These are phyloP conservation scores for Litsea cubeba DNA, from an alignment of 164 flowering plant species.

Conservation along the genomic window DNA sequence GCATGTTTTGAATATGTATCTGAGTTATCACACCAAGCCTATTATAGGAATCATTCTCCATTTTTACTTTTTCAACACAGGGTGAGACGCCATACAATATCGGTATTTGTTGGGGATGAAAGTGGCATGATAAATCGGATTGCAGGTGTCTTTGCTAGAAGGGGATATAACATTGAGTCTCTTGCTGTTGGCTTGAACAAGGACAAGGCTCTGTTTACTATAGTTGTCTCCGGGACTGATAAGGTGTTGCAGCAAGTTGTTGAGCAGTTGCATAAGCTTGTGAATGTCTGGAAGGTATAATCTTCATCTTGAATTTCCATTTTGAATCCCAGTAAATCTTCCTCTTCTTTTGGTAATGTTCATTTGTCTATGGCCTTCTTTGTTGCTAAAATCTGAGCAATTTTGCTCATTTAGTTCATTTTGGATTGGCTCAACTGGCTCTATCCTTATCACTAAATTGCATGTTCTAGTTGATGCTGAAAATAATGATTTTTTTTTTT, in stretches of 20 bases:
- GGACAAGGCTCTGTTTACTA: conserved; percentile 94
- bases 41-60: neutral
- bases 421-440: too few relatives aligned
- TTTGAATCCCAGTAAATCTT: neutral
- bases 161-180: conserved; percentile 96
- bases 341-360: neutral
- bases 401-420: too few relatives aligned
- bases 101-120: conserved; percentile 98
- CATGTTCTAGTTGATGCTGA: neutral
- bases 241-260: conserved; percentile 73
- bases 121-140: conserved; percentile 98
- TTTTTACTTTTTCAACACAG: conserved; percentile 26
- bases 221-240: conserved; percentile 90
- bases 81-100: conserved; percentile 75
- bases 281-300: conserved; percentile 79
- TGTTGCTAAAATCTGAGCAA: too few relatives aligned
- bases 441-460: neutral
- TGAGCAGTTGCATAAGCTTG: conserved; percentile 89
- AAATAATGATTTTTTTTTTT: too few relatives aligned
- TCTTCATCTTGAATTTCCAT: conserved; percentile 5
- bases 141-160: conserved; percentile 94
- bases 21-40: too few relatives aligned
- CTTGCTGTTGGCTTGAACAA: conserved; percentile 95
- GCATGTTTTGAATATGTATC: too few relatives aligned
- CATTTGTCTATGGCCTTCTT: too few relatives aligned